Evolutionary conservation across 176 grass and related monocot species (phyloP), one percentile per base, ranked within the genome.

Genomic region (Raddia distichophylla): DNA sequence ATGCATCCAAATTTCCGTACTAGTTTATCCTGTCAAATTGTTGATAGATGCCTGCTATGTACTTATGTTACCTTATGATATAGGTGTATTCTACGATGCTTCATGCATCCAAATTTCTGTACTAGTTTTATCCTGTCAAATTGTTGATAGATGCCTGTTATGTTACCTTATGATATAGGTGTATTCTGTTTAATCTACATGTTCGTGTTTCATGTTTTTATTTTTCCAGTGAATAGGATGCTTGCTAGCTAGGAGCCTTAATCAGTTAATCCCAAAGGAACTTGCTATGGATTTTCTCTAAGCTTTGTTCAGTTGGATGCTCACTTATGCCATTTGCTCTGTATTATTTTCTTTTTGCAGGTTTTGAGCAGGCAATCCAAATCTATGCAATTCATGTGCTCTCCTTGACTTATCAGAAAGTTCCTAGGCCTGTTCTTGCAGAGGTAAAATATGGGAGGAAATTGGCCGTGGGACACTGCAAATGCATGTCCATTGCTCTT

Each of bases 351-450:
- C 19, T 47, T 69, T 74, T 37, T 80, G 42, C 85, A 99, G 96
- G 96, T 88, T 99, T 99, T 83, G 93, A 99, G 87, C 90, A 99
- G 85, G 96, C 96, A 86, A 93, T 99, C 68, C 91, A 99, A 93
- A 12, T 80, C 42, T 95, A 93, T 86, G 93, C 91, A 14, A 88
- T 99, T 86, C 96, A 99, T 73, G 79, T 91, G 51, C 96, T 99
- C 14, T 93, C 89, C 74, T 88, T 99, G 82, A 95, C 96, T 66
- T 99, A 99, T 73, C 96, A 95, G 74, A 99, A 99, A 88, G 96
- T 99, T 71, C 91, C 96, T 10, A 93, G 96, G 89, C 63, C 93
- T 85, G 89, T 99, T 79, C 89, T 95, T 62, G 96, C 93, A 3
- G 96, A 99, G 92, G 96, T 99, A 91, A 64, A 81, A 55, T 2